These are phyloP conservation scores for Melocanna baccifera DNA, from an alignment of 176 grass and related monocot genomes.

Conservation along the genomic window DNA sequence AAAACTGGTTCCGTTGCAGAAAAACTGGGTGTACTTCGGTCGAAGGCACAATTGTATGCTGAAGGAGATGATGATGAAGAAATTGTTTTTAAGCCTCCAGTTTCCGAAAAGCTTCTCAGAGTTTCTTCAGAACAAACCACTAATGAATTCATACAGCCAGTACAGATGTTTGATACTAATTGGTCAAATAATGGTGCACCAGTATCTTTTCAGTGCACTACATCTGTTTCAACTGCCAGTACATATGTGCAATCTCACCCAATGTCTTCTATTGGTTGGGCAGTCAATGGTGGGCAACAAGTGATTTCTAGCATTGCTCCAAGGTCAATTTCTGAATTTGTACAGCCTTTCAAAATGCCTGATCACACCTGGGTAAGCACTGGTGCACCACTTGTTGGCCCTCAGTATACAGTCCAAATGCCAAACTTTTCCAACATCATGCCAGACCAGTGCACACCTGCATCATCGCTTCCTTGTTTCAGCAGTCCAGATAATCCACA, in stretches of 20 bases:
- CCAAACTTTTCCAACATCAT: conserved; percentile 32
- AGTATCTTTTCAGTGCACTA: conserved; percentile 1
- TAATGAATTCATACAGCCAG: conserved; percentile 28
- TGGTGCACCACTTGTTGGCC: conserved; percentile 28
- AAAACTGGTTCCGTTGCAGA: conserved; percentile 11
- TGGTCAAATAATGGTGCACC: background rate
- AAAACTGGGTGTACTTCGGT: conserved; percentile 7
- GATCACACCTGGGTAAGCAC: conserved; percentile 30
- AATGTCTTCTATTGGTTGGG: conserved; percentile 27
- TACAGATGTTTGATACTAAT: conserved; percentile 17
- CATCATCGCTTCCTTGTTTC: conserved; percentile 32
- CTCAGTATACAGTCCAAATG: conserved; percentile 24
- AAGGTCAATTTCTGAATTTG: conserved; percentile 35
- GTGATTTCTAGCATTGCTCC: conserved; percentile 2
- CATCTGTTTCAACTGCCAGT: conserved; percentile 1
- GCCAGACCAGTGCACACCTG: conserved; percentile 1
- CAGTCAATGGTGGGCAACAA: conserved; percentile 23
- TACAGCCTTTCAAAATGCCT: conserved; percentile 30
- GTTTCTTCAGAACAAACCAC: conserved; percentile 12
- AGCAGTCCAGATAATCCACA: conserved; percentile 33
- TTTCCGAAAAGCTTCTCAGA: conserved; percentile 40
- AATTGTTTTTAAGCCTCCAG: conserved; percentile 74
- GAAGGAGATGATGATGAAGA: conserved; percentile 88
- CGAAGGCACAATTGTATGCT: conserved; percentile 24
- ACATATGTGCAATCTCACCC: conserved; percentile 18